Evolutionary conservation across 345 rosid species (phyloP).

Genomic region (Ceriops decandra): DNA sequence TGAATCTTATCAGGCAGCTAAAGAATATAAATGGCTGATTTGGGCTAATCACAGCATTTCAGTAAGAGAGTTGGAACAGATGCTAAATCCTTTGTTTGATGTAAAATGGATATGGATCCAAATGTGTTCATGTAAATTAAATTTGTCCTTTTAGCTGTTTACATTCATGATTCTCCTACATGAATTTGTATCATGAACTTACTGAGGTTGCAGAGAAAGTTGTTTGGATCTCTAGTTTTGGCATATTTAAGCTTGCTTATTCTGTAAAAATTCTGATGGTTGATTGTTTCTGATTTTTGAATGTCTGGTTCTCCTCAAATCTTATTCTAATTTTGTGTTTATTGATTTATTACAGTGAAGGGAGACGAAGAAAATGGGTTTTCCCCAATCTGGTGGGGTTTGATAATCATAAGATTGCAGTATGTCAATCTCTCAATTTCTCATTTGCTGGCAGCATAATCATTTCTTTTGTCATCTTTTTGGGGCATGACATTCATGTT

Average conservation of each 20-base stretch:
- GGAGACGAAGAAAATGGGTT: constrained; percentile 89
- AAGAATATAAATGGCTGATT: neutral
- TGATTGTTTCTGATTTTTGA: neutral
- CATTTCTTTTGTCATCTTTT: neutral
- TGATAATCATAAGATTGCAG: constrained; percentile 51
- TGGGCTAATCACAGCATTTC: neutral
- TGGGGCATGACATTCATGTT: too few species aligned
- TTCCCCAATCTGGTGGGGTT: constrained; percentile 67
- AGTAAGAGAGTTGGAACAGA: too few species aligned
- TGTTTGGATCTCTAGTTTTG: neutral
- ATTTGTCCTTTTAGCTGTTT: neutral
- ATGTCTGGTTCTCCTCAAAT: neutral
- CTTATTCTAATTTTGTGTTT: constrained; percentile 18
- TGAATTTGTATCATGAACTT: too few species aligned
- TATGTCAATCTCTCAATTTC: constrained; percentile 13
- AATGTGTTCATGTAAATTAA: constrained; percentile 2
- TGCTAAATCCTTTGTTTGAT: neutral
- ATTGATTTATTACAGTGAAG: constrained; percentile 60
- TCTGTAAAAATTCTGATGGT: neutral
- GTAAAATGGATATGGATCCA: neutral
- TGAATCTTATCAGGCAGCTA: too few species aligned
- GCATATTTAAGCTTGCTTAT: neutral
- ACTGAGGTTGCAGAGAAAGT: too few species aligned
- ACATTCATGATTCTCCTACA: neutral
- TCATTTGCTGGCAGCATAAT: constrained; percentile 3